Conservation (phyloP, 805 yeast species). For the Ogataea glucozyma region DNA sequence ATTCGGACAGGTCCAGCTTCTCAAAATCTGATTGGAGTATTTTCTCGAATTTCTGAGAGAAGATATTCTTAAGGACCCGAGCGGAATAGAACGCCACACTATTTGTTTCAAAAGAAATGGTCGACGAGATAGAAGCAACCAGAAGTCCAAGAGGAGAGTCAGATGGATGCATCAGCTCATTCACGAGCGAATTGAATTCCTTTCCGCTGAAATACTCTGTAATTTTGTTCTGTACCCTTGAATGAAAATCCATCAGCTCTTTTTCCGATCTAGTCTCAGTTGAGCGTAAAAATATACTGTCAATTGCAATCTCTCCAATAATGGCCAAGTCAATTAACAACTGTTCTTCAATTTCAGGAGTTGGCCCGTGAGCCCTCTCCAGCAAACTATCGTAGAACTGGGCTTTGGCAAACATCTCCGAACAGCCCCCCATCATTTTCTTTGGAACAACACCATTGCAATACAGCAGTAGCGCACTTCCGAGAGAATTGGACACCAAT, state of each 20-base stretch:
- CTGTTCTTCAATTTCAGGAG: background rate
- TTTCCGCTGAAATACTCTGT: background rate
- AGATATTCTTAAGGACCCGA: conserved; percentile 35
- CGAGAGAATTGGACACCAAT: conserved; percentile 27
- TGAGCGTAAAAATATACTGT: conserved; percentile 36
- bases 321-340: conserved; percentile 20
- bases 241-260: conserved; percentile 14
- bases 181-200: background rate
- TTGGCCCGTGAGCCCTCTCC: conserved; percentile 1
- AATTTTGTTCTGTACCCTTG: background rate
- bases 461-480: conserved; percentile 22
- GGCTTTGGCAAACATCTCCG: conserved; percentile 6
- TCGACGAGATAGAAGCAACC: background rate
- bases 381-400: conserved; percentile 7
- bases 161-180: background rate
- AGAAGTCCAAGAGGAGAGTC: conserved; percentile 6
- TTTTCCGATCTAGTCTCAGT: conserved; percentile 12
- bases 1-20: conserved; percentile 34
- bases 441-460: background rate
- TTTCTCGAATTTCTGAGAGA: conserved; percentile 35
- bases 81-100: conserved; percentile 34
- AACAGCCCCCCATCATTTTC: background rate
- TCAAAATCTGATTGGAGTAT: conserved; percentile 19
- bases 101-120: conserved; percentile 1
- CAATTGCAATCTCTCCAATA: conserved; percentile 39